A percentile compares a stretch with the other conserved stretches of the same genome.
These are phyloP conservation scores for Omphalea diandra DNA, from an alignment of 441 rosid species.

Conservation along the genomic window DNA sequence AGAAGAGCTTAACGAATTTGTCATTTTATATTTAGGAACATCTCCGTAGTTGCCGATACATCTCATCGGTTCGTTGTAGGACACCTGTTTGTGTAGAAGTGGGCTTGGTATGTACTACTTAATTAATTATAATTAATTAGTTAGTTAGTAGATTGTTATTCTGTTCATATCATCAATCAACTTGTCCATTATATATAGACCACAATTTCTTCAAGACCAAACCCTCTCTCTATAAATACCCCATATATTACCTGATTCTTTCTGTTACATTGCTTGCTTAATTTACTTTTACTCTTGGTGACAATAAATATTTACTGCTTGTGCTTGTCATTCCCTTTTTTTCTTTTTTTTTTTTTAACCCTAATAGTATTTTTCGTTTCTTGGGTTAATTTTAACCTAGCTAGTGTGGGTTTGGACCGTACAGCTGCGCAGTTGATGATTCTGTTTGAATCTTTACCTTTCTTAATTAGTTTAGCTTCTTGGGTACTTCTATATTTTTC, in stretches of 20 bases:
- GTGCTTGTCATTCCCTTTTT: too few relatives aligned
- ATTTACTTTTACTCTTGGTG: neutral
- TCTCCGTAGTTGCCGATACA: neutral
- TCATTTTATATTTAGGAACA: neutral
- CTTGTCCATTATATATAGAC: too few relatives aligned
- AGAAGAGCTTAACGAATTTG: neutral
- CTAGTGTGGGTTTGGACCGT: too few relatives aligned
- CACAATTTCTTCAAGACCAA: too few relatives aligned
- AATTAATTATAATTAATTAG: neutral
- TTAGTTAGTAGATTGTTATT: too few relatives aligned
- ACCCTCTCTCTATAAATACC: constrained; percentile 3
- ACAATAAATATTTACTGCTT: too few relatives aligned
- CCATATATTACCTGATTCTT: neutral
- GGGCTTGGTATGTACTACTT: neutral
- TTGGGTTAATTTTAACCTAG: too few relatives aligned
- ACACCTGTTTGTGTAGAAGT: constrained; percentile 12
- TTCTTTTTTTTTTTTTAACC: neutral
- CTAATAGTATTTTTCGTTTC: too few relatives aligned
- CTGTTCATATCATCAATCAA: too few relatives aligned
- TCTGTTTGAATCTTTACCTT: too few relatives aligned
- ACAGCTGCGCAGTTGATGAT: too few relatives aligned
- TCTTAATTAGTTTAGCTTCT: too few relatives aligned
- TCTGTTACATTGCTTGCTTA: neutral
- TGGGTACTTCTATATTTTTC: neutral
- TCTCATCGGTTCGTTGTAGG: constrained; percentile 14